Percentiles rank a stretch among this genome's conserved stretches.
Evolutionary conservation across 257 asterid genomes (phyloP).

Genomic region (Rubia yunnanensis): DNA sequence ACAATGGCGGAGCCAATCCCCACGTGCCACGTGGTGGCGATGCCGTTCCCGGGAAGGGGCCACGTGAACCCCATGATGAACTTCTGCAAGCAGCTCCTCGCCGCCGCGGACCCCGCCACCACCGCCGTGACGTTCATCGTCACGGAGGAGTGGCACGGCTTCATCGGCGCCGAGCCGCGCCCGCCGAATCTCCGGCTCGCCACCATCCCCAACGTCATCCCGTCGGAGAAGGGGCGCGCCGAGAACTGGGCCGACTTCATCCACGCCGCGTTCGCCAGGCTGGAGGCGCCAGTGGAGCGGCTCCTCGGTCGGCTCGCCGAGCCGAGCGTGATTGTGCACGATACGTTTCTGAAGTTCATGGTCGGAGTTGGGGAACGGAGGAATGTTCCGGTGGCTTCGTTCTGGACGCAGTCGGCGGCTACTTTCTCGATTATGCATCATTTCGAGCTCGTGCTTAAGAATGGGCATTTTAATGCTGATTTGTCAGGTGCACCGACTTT

Average conservation of each 20-base stretch:
- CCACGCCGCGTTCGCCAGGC: slow-evolving; percentile 21
- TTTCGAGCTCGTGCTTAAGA: slow-evolving; percentile 28
- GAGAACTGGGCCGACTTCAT: slow-evolving; percentile 22
- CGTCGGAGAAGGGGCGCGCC: slow-evolving; percentile 43
- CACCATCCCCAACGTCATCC: slow-evolving; percentile 50
- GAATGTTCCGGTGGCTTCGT: slow-evolving; percentile 51
- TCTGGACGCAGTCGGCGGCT: slow-evolving; percentile 50
- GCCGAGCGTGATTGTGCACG: slow-evolving; percentile 34
- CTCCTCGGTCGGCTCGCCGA: slow-evolving; percentile 29
- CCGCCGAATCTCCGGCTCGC: slow-evolving; percentile 28
- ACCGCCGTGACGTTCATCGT: slow-evolving; percentile 34
- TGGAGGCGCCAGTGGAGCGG: slow-evolving; percentile 45
- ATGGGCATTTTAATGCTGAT: slow-evolving; percentile 15
- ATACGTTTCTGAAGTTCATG: slow-evolving; percentile 29
- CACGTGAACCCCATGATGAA: slow-evolving; percentile 55
- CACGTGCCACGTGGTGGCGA: slow-evolving; percentile 49
- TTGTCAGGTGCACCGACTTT: background rate
- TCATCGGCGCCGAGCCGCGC: slow-evolving; percentile 25
- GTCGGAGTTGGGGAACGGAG: slow-evolving; percentile 24
- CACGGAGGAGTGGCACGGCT: slow-evolving; percentile 36
- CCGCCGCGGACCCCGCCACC: slow-evolving; percentile 13
- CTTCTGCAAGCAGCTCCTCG: slow-evolving; percentile 28
- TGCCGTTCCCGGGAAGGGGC: slow-evolving; percentile 80
- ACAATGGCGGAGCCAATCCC: background rate
- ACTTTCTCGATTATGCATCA: slow-evolving; percentile 35